These are phyloP conservation scores for Clonostachys rosea DNA, from an alignment of 2,329 filamentous ascomycete species.

Conservation along the genomic window DNA sequence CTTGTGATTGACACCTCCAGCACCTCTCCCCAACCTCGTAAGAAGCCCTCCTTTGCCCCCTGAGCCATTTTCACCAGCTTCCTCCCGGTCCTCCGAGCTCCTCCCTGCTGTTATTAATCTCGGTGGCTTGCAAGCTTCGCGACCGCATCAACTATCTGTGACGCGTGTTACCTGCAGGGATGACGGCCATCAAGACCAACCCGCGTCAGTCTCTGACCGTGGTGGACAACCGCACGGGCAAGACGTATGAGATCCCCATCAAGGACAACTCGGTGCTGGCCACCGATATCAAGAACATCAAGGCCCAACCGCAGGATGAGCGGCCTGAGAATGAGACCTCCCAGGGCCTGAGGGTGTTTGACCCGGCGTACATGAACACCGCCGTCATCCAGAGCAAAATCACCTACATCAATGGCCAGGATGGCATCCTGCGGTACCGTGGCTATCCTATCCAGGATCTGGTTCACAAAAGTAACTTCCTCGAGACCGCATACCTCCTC, in stretches of 20 bases:
- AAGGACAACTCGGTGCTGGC: constrained; percentile 42
- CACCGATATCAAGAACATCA: constrained; percentile 47
- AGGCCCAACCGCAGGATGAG: constrained; percentile 22
- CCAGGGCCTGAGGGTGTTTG: constrained; percentile 43
- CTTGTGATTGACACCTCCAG: too few species aligned
- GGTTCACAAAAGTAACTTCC: constrained; percentile 41
- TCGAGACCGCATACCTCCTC: constrained; percentile 44
- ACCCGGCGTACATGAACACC: constrained; percentile 50
- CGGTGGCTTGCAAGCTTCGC: too few species aligned
- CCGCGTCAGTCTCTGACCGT: constrained; percentile 30
- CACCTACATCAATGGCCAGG: constrained; percentile 47
- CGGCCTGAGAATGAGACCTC: constrained; percentile 38
- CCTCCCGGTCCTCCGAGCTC: too few species aligned
- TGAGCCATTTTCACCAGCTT: too few species aligned
- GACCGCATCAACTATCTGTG: too few species aligned
- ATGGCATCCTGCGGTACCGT: constrained; percentile 45
- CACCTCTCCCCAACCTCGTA: too few species aligned
- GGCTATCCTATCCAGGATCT: constrained; percentile 48
- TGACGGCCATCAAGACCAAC: constrained; percentile 6
- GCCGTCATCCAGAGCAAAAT: constrained; percentile 43
- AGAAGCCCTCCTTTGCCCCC: too few species aligned
- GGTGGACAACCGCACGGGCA: constrained; percentile 43
- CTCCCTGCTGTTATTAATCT: too few species aligned
- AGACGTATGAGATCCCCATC: constrained; percentile 43
- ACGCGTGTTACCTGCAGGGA: not conserved